A percentile compares a stretch with the other conserved stretches of the same genome.
These are phyloP conservation scores for Bruguiera gymnorhiza DNA, from an alignment of 345 rosid genomes.

Conservation along the genomic window DNA sequence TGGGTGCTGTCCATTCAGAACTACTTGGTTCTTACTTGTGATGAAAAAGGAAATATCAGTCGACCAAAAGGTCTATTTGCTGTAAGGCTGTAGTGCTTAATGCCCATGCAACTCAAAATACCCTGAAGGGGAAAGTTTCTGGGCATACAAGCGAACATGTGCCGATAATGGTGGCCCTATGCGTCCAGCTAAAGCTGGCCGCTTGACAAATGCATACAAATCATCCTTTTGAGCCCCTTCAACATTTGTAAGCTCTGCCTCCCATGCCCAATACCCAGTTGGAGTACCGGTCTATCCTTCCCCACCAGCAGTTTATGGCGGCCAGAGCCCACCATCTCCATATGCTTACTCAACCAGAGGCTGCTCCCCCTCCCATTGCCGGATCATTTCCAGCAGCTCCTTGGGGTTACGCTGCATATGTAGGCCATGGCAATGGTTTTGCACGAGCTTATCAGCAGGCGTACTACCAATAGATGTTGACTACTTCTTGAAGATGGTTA, in stretches of 20 bases:
- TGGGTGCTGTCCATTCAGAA: background rate
- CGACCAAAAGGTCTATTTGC: no score
- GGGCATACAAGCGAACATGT: constrained; percentile 50
- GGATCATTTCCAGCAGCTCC: constrained; percentile 54
- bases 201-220: constrained; percentile 80
- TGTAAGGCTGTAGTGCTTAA: background rate
- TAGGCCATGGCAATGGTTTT: constrained; percentile 47
- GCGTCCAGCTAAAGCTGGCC: constrained; percentile 99
- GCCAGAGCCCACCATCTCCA: constrained; percentile 54
- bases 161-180: constrained; percentile 87
- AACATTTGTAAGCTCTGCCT: constrained; percentile 70
- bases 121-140: background rate
- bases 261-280: constrained; percentile 70
- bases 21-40: background rate
- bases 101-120: background rate
- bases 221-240: constrained; percentile 83
- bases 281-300: constrained; percentile 59
- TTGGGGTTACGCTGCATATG: constrained; percentile 57
- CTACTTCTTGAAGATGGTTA: constrained; percentile 48
- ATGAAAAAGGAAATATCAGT: no score
- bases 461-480: constrained; percentile 70
- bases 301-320: constrained; percentile 60
- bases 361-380: constrained; percentile 42
- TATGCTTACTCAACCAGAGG: constrained; percentile 62
- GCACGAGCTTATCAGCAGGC: constrained; percentile 80